A percentile compares a stretch with the other conserved stretches of the same genome.
These are phyloP conservation scores for Suillus occidentalis DNA, from an alignment of 768 basidiomycete species.

Conservation along the genomic window DNA sequence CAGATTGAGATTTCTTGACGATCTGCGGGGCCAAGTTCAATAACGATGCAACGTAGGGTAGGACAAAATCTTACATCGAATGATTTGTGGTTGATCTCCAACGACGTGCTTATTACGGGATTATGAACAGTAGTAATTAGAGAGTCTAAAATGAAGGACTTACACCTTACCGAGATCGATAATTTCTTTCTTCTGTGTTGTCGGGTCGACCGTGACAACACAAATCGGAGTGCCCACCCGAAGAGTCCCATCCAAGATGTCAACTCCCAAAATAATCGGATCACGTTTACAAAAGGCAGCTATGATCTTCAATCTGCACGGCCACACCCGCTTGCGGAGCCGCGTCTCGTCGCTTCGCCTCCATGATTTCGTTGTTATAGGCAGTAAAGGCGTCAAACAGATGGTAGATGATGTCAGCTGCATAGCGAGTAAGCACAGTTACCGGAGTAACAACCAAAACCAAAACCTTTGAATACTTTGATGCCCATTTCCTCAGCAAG, in stretches of 20 bases:
- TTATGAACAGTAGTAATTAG: slow-evolving; percentile 9
- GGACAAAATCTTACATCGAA: slow-evolving; percentile 55
- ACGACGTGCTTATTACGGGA: slow-evolving; percentile 64
- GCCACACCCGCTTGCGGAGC: slow-evolving; percentile 97
- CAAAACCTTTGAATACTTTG: slow-evolving; percentile 87
- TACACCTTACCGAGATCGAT: slow-evolving; percentile 94
- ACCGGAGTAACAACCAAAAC: background rate
- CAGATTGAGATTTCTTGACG: slow-evolving; percentile 92
- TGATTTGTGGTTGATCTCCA: slow-evolving; percentile 96
- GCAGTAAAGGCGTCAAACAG: slow-evolving; percentile 95
- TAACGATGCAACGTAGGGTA: background rate
- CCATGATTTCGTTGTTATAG: slow-evolving; percentile 88
- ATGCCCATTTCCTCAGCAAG: slow-evolving; percentile 95
- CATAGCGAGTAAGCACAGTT: background rate
- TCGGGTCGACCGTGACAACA: slow-evolving; percentile 89
- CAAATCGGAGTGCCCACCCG: slow-evolving; percentile 93
- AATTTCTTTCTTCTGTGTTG: slow-evolving; percentile 86
- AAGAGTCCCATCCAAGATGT: slow-evolving; percentile 90
- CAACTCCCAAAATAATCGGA: slow-evolving; percentile 95
- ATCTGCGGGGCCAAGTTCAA: slow-evolving; percentile 44
- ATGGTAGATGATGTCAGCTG: slow-evolving; percentile 99
- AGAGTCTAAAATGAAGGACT: slow-evolving; percentile 27
- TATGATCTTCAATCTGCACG: slow-evolving; percentile 88
- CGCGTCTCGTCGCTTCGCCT: slow-evolving; percentile 89
- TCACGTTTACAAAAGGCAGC: slow-evolving; percentile 96